phyloP scores from a whole-genome alignment of 2,329 filamentous ascomycete species.

The Cladosporium sp. region DNA sequence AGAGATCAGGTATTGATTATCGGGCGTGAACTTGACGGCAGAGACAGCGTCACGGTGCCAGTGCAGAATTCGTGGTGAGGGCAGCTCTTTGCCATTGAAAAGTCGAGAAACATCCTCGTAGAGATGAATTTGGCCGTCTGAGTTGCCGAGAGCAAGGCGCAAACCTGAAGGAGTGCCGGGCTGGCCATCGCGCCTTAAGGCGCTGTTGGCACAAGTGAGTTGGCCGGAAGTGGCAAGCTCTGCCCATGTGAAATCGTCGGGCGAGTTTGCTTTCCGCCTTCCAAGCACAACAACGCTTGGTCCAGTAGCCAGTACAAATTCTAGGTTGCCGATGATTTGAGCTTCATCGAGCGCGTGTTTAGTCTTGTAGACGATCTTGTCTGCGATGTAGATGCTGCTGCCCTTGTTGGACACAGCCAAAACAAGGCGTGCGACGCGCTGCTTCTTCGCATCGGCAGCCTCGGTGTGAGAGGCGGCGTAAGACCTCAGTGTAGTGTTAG shows the following conservation, averaged over 20 bases:
- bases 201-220: constrained; percentile 63
- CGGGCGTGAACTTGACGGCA: constrained; percentile 83
- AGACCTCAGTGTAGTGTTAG: not conserved
- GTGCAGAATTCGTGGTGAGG: constrained; percentile 66
- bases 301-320: constrained; percentile 54
- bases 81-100: constrained; percentile 24
- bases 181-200: constrained; percentile 1
- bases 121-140: constrained; percentile 71
- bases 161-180: not conserved
- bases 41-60: constrained; percentile 88
- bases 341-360: constrained; percentile 34
- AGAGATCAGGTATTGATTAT: constrained; percentile 95
- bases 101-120: constrained; percentile 52
- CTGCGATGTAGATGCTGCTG: constrained; percentile 31
- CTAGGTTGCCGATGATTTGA: constrained; percentile 50
- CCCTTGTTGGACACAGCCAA: constrained; percentile 1
- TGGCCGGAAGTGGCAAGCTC: constrained; percentile 56
- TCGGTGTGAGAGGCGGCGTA: constrained; percentile 3
- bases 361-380: constrained; percentile 34
- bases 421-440: not conserved
- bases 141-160: constrained; percentile 71
- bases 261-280: constrained; percentile 35
- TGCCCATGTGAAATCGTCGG: constrained; percentile 47
- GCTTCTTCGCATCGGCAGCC: not conserved
- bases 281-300: constrained; percentile 60